These are phyloP conservation scores for Cytospora leucostoma DNA, from an alignment of 2,329 filamentous ascomycete genomes.

Conservation along the genomic window DNA sequence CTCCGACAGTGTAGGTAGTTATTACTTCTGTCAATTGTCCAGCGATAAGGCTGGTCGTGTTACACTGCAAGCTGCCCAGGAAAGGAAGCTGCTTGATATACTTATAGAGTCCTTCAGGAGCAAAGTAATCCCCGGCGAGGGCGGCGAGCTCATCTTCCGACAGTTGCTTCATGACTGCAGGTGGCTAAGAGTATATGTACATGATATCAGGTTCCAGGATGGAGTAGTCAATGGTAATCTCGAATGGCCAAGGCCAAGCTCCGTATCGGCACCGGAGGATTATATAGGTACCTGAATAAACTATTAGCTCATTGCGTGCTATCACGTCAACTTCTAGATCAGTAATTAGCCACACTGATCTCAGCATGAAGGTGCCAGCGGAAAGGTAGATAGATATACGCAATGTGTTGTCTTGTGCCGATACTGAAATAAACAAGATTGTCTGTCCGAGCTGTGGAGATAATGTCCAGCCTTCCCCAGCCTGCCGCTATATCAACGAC, in stretches of 20 bases:
- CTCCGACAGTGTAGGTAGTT: constrained; percentile 36
- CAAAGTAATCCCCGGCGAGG: constrained; percentile 34
- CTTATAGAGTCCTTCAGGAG: constrained; percentile 34
- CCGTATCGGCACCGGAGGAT: neutral
- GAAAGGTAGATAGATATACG: neutral
- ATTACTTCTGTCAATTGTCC: constrained; percentile 37
- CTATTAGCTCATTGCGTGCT: neutral
- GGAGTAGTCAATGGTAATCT: neutral
- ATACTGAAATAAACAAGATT: too few species aligned
- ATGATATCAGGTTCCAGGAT: too few species aligned
- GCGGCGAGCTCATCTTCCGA: constrained; percentile 30
- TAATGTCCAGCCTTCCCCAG: neutral
- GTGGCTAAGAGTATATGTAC: too few species aligned
- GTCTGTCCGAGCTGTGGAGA: too few species aligned
- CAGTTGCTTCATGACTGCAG: constrained; percentile 30
- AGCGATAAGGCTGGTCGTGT: constrained; percentile 31
- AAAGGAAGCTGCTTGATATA: constrained; percentile 36
- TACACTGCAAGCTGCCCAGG: constrained; percentile 33
- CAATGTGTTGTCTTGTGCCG: neutral
- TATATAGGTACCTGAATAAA: neutral
- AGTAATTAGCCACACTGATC: too few species aligned
- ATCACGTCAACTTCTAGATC: constrained; percentile 2
- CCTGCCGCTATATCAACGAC: neutral
- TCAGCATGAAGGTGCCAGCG: neutral
- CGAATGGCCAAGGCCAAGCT: too few species aligned